Evolutionary conservation across 2,329 filamentous ascomycete species (phyloP).

Genomic region (Claviceps spartinae): DNA sequence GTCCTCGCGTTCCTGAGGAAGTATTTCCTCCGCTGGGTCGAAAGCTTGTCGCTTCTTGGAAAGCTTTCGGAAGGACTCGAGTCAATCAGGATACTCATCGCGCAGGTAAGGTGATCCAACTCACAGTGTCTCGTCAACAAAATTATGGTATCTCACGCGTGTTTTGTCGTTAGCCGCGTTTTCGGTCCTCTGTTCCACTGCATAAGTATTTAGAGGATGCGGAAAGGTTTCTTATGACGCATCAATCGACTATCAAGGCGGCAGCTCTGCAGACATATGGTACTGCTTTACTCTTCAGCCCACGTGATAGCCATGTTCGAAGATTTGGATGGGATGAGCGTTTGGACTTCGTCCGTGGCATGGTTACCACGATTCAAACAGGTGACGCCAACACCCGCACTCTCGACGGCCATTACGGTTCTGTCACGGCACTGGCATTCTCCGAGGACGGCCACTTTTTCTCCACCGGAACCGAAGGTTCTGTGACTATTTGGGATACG

Average conservation of each 20-base stretch:
- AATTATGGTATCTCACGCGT: neutral
- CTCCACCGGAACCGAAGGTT: slow-evolving; percentile 6
- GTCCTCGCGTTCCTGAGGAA: slow-evolving; percentile 8
- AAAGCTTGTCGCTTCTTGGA: slow-evolving; percentile 8
- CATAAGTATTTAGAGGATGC: slow-evolving; percentile 15
- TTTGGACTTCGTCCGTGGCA: slow-evolving; percentile 8
- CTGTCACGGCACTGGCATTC: slow-evolving; percentile 6
- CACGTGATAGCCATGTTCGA: slow-evolving; percentile 11
- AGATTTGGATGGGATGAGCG: slow-evolving; percentile 8
- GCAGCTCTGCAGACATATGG: slow-evolving; percentile 20
- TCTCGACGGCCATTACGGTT: slow-evolving; percentile 6
- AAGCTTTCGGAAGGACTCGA: slow-evolving; percentile 5
- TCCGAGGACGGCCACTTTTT: slow-evolving; percentile 6
- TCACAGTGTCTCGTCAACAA: neutral
- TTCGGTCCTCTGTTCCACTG: slow-evolving; percentile 6
- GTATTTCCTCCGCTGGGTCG: slow-evolving; percentile 10
- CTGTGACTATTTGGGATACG: slow-evolving; percentile 4
- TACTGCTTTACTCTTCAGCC: slow-evolving; percentile 20
- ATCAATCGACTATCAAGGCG: slow-evolving; percentile 14
- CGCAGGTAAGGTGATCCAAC: slow-evolving; percentile 1
- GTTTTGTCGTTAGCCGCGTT: neutral
- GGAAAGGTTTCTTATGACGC: slow-evolving; percentile 13
- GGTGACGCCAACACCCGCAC: slow-evolving; percentile 6
- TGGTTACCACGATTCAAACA: slow-evolving; percentile 6
- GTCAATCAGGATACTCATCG: slow-evolving; percentile 2